phyloP scores from a whole-genome alignment of 2,329 filamentous ascomycete species.

The Arthroderma sp. region DNA sequence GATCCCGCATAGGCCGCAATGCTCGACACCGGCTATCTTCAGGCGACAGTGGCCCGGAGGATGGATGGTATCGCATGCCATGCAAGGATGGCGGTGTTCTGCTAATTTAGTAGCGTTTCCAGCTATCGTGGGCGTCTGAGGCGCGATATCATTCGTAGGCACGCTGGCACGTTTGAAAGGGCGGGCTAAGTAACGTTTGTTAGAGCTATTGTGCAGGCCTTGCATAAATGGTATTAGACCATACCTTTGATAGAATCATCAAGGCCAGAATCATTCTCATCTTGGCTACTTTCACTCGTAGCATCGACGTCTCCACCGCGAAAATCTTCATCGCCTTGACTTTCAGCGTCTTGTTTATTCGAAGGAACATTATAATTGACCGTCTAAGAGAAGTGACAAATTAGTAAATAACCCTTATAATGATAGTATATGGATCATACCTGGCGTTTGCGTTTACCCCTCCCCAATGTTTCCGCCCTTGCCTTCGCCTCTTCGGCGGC shows the following conservation, averaged over 20 bases:
- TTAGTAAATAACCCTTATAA: background rate
- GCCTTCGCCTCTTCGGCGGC: conserved; percentile 58
- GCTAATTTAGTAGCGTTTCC: background rate
- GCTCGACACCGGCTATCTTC: conserved; percentile 45
- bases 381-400: background rate
- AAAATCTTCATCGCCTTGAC: conserved; percentile 9
- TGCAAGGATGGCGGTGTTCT: conserved; percentile 27
- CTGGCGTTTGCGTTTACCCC: conserved; percentile 62
- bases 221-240: no score
- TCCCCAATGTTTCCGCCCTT: conserved; percentile 63
- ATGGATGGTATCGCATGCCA: conserved; percentile 43
- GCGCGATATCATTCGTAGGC: background rate
- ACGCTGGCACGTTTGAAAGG: conserved; percentile 27
- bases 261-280: conserved; percentile 14
- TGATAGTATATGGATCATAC: conserved; percentile 27
- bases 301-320: no score
- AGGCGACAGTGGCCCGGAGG: conserved; percentile 46
- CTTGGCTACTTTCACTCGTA: no score
- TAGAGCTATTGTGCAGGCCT: background rate
- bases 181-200: conserved; percentile 15
- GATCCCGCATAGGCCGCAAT: conserved; percentile 52
- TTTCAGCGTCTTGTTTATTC: background rate
- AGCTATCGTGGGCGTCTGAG: background rate
- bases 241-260: conserved; percentile 12
- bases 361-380: conserved; percentile 9